phyloP scores from a whole-genome alignment of 2,329 filamentous ascomycete genomes.

The Mollisiaceae sp. region DNA sequence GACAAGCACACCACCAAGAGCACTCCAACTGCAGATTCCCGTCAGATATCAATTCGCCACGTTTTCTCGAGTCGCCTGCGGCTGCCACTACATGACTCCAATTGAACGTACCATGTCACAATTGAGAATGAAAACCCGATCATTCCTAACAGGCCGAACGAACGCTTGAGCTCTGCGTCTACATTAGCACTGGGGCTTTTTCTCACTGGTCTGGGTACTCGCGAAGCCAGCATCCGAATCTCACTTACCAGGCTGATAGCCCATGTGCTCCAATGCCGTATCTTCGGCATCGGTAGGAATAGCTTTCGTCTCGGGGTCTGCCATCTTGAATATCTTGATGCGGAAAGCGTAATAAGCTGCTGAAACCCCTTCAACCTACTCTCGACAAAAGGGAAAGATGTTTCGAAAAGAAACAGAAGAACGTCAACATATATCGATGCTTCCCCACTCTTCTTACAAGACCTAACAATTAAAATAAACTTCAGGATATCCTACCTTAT shows the following conservation, averaged over 20 bases:
- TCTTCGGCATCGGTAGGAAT: slow-evolving; percentile 29
- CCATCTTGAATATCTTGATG: slow-evolving; percentile 10
- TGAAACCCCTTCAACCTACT: neutral
- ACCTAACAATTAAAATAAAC: slow-evolving; percentile 5
- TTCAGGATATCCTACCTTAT: slow-evolving; percentile 12
- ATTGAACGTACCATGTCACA: slow-evolving; percentile 52
- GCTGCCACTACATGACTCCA: neutral
- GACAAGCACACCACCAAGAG: slow-evolving; percentile 59
- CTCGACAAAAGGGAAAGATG: neutral
- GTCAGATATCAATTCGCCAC: slow-evolving; percentile 28
- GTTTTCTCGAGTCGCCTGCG: slow-evolving; percentile 11
- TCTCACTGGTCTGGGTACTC: neutral
- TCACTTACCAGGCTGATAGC: slow-evolving; percentile 35
- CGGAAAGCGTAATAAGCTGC: neutral
- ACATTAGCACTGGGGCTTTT: slow-evolving; percentile 8
- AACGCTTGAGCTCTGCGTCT: slow-evolving; percentile 57
- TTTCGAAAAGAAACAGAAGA: neutral
- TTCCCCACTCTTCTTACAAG: neutral
- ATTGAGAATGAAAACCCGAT: slow-evolving; percentile 64
- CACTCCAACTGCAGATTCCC: slow-evolving; percentile 53
- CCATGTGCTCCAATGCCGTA: slow-evolving; percentile 33
- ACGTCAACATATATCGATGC: neutral
- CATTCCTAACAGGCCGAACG: slow-evolving; percentile 61
- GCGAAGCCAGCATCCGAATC: neutral
- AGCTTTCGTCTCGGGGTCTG: slow-evolving; percentile 19